Base-by-base conservation (phyloP, 139 green algal species). In the Protoeuglena noctilucae region DNA sequence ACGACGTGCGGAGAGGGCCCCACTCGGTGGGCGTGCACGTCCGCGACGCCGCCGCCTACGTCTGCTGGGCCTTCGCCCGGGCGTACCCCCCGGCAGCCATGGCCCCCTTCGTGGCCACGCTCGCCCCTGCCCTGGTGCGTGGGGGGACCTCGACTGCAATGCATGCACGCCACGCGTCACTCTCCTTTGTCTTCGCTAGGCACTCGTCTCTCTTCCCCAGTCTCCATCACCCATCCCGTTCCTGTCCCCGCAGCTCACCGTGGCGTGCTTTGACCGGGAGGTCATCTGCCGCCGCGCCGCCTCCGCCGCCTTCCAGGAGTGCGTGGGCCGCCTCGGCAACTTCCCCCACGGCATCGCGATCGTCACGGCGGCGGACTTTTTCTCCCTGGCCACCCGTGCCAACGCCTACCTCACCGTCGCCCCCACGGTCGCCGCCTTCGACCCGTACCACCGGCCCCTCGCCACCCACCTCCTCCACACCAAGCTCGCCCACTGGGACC, bases 271-370 rank as follows among this genome's bases (percentile, higher is more conserved):
- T 41, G 91, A 98, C 62, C 60, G 90, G 0, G 86, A 95, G 64
- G 80, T 91, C 39, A 75, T 77, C 55, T 89, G 79, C 68, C 58
- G 90, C 30, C 70, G 91, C 0, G 91, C 91, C 24, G 91, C 89
- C 18, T 77, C 89, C 0, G 86, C 88, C 2, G 91, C 91, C 0
- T 99, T 95, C 54, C 88, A 97, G 34, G 89, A 99, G 69, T 65
- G 59, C 9, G 89, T 98, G 3, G 91, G 91, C 2, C 73, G 91
- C 7, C 77, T 90, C 22, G 85, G 85, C 51, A 74, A 67, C 64
- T 81, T 94, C 56, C 76, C 80, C 0, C 71, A 95, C 48, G 91
- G 89, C 57, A 93, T 99, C 40, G 75, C 80, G 17, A 81, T 95
- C 31, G 53, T 97, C n/a, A 73, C 68, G 0, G 61, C 74, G 1